Evolutionary conservation across 495 filamentous ascomycete genomes (phyloP), one percentile per base, ranked within the genome.

Genomic region (Penicillium paradoxum): DNA sequence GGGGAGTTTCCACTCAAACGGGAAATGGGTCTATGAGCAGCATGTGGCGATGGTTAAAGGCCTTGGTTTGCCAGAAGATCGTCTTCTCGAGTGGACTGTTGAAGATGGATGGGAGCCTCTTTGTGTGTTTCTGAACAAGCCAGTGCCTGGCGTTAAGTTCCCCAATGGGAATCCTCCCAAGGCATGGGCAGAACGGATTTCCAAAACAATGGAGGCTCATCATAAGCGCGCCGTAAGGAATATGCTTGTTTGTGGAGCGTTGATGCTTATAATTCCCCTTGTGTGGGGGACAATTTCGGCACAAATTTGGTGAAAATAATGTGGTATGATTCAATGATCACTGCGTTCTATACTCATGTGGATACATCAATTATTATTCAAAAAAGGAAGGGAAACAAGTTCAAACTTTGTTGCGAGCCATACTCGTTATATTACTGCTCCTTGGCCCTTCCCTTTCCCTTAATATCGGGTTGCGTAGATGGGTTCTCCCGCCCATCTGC

Each of bases 51-150:
- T 48, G 40, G 22, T 65, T 4, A 19, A 51, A 11, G 49, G 59
- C 0, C 15, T 62, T 17, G 67, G 72, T n/a, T 15, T 59, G 21
- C 62, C 68, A 0, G 37, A 45, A n/a, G 68, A 72, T 14, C 55
- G 60, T 13, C 42, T 74, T 25, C 51, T 77, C 39, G 72, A 72
- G 46, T 79, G 66, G 53, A 58, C 64, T n/a, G 66, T 77, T 25
- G 63, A 71, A 45, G 65, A 74, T 44, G 75, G 74, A 10, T 77
- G 74, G 74, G 72, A 65, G 38, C 72, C 73, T 27, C 64, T 79
- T 37, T 79, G 75, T 37, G 24, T 55, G 32, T 58, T 52, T 34
- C 18, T 52, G 15, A 17, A 17, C 17, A 52, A 52, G 21, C 34
- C 32, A 10, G 21, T 51, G 3, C 54, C 54, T 19, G 13, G 11